A percentile compares a stretch with the other conserved stretches of the same genome.
phyloP scores from a whole-genome alignment of 192 early-diverging fungal genomes.

The Backusella westeae region DNA sequence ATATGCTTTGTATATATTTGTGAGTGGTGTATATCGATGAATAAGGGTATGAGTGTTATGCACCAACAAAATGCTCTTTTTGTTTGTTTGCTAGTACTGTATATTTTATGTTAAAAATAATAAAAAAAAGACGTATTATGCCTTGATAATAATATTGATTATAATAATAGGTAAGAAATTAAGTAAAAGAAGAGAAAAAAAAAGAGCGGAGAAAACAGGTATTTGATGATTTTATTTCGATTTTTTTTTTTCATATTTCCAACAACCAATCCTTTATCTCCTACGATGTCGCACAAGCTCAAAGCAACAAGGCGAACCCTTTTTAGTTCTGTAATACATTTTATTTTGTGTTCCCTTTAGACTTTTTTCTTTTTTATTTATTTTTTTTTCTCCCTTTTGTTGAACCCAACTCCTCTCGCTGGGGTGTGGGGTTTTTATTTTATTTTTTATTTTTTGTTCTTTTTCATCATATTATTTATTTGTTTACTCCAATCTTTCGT shows the following conservation, averaged over 20 bases:
- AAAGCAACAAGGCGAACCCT: conserved; percentile 5
- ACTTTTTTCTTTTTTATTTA: not conserved
- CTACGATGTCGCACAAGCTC: not conserved
- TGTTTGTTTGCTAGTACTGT: not conserved
- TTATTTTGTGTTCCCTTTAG: not conserved
- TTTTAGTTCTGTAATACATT: conserved; percentile 7
- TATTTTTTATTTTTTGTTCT: not conserved
- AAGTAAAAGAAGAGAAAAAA: conserved; percentile 5
- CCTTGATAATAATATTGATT: not conserved
- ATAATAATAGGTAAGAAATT: not conserved
- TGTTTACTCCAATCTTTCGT: conserved; percentile 17
- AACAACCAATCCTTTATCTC: conserved; percentile 11
- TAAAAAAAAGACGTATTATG: not conserved
- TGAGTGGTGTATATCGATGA: not conserved
- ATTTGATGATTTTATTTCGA: not conserved
- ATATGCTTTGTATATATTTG: not conserved
- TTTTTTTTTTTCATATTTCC: not conserved
- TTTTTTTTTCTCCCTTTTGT: not conserved
- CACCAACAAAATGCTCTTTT: not conserved
- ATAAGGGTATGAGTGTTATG: not conserved
- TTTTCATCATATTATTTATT: not conserved
- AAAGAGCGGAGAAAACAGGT: conserved; percentile 5
- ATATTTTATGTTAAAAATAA: not conserved
- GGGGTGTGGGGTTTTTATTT: not conserved
- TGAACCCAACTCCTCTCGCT: not conserved